A percentile compares a stretch with the other conserved stretches of the same genome.
Conservation (phyloP, 2,329 filamentous ascomycete genomes). For the Berkeleyomyces rouxiae region DNA sequence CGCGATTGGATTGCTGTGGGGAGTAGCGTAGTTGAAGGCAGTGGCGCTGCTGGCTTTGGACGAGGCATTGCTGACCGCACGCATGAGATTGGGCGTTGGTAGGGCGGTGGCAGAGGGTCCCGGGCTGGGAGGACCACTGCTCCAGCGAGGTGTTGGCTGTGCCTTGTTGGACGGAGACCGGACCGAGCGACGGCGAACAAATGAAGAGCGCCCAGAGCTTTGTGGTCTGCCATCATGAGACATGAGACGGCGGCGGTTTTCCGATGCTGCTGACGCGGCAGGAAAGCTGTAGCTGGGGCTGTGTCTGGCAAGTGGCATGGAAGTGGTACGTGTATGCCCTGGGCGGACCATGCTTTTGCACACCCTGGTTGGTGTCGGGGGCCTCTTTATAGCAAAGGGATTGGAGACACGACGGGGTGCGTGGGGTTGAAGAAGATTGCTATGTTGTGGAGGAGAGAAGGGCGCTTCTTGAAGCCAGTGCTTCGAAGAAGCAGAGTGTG, state of each 20-base stretch:
- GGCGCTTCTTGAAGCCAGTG: background rate
- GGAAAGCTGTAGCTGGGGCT: constrained; percentile 31
- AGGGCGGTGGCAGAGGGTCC: constrained; percentile 21
- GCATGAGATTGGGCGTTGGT: constrained; percentile 11
- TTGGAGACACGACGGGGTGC: constrained; percentile 23
- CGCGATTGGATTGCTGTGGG: constrained; percentile 45
- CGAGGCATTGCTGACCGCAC: constrained; percentile 9
- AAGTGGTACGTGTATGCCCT: constrained; percentile 32
- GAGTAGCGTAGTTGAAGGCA: constrained; percentile 58
- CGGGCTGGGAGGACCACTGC: constrained; percentile 29
- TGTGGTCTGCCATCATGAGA: background rate
- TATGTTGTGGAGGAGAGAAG: background rate
- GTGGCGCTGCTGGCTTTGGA: constrained; percentile 23
- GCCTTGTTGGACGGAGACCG: constrained; percentile 37
- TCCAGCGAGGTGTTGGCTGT: constrained; percentile 40
- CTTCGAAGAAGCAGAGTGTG: constrained; percentile 14
- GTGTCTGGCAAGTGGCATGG: constrained; percentile 29
- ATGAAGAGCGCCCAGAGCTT: background rate
- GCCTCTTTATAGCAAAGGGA: constrained; percentile 22
- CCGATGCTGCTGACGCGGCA: background rate
- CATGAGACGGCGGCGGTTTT: constrained; percentile 6
- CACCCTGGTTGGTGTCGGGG: constrained; percentile 26
- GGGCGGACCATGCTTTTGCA: constrained; percentile 29
- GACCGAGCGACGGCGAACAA: constrained; percentile 26
- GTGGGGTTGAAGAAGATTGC: constrained; percentile 11